A percentile compares a stretch with the other conserved stretches of the same genome.
phyloP scores from a whole-genome alignment of 176 grass and related monocot genomes.

The Puccinellia tenuiflora region DNA sequence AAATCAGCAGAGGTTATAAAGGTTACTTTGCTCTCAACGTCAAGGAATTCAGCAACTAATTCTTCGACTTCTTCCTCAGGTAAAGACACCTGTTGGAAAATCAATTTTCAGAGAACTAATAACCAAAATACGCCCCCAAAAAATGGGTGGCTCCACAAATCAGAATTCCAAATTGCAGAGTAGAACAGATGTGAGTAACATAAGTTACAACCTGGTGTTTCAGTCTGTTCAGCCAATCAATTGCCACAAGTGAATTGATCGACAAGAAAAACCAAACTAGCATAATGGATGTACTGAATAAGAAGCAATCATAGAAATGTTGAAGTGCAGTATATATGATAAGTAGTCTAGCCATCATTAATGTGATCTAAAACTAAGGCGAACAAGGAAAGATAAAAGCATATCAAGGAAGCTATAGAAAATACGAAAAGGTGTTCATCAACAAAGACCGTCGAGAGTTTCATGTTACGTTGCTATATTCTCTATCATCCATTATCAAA shows the following conservation, averaged over 20 bases:
- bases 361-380: not conserved
- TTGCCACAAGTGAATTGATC: not conserved
- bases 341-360: conserved; percentile 10
- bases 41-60: conserved; percentile 71
- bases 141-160: not conserved
- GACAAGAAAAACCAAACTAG: not conserved
- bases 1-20: conserved; percentile 30
- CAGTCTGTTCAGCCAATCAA: not conserved
- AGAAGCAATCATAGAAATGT: not conserved
- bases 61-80: conserved; percentile 83
- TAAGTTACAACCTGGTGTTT: not conserved
- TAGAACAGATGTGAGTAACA: conserved; percentile 13
- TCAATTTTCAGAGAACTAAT: conserved; percentile 31
- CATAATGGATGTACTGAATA: not conserved
- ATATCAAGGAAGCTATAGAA: not conserved
- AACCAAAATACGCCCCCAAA: not conserved
- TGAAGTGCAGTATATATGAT: not conserved
- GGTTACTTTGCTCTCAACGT: conserved; percentile 84
- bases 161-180: conserved; percentile 12
- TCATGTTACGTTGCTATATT: conserved; percentile 3
- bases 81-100: conserved; percentile 53
- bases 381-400: not conserved
- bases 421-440: not conserved
- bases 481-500: not conserved
- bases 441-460: not conserved